Percentiles rank a stretch among this genome's conserved stretches.
phyloP scores from a whole-genome alignment of 177 flowering plant genomes.

The Vitis hybrid region DNA sequence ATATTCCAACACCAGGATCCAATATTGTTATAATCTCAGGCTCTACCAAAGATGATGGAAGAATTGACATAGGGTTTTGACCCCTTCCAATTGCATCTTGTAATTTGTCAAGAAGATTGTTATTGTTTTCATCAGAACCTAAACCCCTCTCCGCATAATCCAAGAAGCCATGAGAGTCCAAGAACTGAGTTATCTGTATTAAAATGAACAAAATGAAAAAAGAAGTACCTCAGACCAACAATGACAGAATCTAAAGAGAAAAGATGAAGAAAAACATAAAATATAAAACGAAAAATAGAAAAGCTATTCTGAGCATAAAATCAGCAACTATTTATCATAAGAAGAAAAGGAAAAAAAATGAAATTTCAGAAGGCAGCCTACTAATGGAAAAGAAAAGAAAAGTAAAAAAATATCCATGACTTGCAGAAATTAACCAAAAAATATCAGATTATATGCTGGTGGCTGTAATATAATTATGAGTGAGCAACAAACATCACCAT shows the following conservation, averaged over 20 bases:
- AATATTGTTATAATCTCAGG: slow-evolving; percentile 87
- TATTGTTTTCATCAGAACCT: slow-evolving; percentile 63
- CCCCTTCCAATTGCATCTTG: slow-evolving; percentile 98
- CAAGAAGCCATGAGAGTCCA: slow-evolving; percentile 88
- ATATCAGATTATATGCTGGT: not conserved
- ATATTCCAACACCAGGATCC: slow-evolving; percentile 62
- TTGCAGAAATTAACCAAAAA: not conserved
- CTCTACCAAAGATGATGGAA: slow-evolving; percentile 59
- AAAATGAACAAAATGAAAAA: slow-evolving; percentile 4
- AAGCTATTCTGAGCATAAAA: not conserved
- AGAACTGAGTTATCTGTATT: slow-evolving; percentile 76
- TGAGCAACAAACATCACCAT: slow-evolving; percentile 54
- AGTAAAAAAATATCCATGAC: not conserved
- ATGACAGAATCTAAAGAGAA: not conserved
- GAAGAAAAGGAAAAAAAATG: not conserved
- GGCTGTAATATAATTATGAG: slow-evolving; percentile 1
- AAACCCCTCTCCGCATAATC: slow-evolving; percentile 84
- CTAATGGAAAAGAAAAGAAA: not conserved
- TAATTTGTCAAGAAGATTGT: slow-evolving; percentile 91
- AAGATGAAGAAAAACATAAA: not conserved
- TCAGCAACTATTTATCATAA: not conserved
- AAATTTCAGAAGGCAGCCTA: not conserved
- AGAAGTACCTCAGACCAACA: not conserved
- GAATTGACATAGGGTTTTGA: slow-evolving; percentile 77
- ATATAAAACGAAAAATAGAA: not conserved